A percentile compares a stretch with the other conserved stretches of the same genome.
Evolutionary conservation across 2,329 filamentous ascomycete species (phyloP).

Genomic region (Triangularia setosa): DNA sequence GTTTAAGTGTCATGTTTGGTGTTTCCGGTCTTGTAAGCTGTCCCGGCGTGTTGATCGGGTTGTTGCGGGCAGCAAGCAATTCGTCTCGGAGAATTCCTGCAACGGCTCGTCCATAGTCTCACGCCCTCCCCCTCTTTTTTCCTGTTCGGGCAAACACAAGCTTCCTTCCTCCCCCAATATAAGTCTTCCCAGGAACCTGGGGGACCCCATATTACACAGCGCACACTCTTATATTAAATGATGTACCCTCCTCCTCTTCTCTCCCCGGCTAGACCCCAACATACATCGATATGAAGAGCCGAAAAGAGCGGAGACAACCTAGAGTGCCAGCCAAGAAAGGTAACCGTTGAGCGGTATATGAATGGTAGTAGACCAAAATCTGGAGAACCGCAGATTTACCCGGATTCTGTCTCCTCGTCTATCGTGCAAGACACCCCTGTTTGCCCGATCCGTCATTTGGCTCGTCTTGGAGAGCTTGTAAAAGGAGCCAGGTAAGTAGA

Average conservation of each 20-base stretch:
- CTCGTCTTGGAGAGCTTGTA: constrained; percentile 4
- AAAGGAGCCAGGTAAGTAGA: constrained; percentile 1
- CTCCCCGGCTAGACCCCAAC: background rate
- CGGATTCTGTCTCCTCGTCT: constrained; percentile 25
- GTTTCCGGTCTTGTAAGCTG: constrained; percentile 17
- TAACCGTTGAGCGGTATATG: constrained; percentile 10
- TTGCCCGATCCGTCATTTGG: constrained; percentile 19
- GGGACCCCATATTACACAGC: constrained; percentile 19
- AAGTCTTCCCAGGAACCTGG: constrained; percentile 26
- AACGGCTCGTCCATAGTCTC: background rate
- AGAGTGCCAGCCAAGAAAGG: constrained; percentile 21
- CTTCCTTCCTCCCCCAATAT: constrained; percentile 1
- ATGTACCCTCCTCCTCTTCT: constrained; percentile 9
- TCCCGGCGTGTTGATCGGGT: background rate
- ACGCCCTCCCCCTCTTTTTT: background rate
- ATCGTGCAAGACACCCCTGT: constrained; percentile 15
- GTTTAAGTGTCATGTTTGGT: constrained; percentile 16
- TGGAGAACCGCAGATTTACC: constrained; percentile 25
- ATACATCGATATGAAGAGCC: constrained; percentile 25
- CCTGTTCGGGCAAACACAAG: background rate
- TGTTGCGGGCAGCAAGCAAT: background rate
- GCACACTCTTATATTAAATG: constrained; percentile 13
- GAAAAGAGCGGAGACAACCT: constrained; percentile 15
- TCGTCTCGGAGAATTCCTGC: constrained; percentile 4
- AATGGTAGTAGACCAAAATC: constrained; percentile 12